Evolutionary conservation across 1,284 basidiomycete species (phyloP).

Genomic region (Fomitiporia mediterranea): DNA sequence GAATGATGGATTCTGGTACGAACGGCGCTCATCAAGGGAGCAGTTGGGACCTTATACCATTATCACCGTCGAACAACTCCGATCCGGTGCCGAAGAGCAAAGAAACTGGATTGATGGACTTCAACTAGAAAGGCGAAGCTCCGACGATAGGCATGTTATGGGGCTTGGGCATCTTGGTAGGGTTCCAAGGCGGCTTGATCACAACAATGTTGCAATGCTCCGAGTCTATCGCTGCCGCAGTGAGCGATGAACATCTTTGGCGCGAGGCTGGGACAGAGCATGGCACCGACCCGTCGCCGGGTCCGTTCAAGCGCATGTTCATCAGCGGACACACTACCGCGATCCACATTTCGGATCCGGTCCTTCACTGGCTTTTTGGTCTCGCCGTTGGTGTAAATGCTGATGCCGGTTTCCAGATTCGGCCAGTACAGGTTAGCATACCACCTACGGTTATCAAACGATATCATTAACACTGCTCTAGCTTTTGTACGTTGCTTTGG

Average conservation of each 20-base stretch:
- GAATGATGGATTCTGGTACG: slow-evolving; percentile 15
- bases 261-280: slow-evolving; percentile 1
- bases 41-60: neutral
- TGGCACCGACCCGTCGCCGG: slow-evolving; percentile 13
- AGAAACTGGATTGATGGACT: slow-evolving; percentile 5
- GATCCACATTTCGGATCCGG: slow-evolving; percentile 11
- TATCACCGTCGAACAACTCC: neutral
- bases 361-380: slow-evolving; percentile 21
- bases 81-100: neutral
- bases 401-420: neutral
- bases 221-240: slow-evolving; percentile 4
- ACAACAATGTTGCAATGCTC: slow-evolving; percentile 13
- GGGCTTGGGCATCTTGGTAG: slow-evolving; percentile 15
- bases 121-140: slow-evolving; percentile 15
- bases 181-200: slow-evolving; percentile 18
- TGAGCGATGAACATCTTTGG: slow-evolving; percentile 18
- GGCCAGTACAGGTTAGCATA: slow-evolving; percentile 5
- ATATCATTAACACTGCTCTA: too few relatives aligned
- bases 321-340: slow-evolving; percentile 4
- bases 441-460: too few relatives aligned
- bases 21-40: slow-evolving; percentile 3
- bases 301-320: slow-evolving; percentile 3
- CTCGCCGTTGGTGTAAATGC: slow-evolving; percentile 17
- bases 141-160: slow-evolving; percentile 11
- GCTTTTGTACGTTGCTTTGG: neutral